Conservation (phyloP, 2,329 filamentous ascomycete genomes). For the Pseudopithomyces chartarum region DNA sequence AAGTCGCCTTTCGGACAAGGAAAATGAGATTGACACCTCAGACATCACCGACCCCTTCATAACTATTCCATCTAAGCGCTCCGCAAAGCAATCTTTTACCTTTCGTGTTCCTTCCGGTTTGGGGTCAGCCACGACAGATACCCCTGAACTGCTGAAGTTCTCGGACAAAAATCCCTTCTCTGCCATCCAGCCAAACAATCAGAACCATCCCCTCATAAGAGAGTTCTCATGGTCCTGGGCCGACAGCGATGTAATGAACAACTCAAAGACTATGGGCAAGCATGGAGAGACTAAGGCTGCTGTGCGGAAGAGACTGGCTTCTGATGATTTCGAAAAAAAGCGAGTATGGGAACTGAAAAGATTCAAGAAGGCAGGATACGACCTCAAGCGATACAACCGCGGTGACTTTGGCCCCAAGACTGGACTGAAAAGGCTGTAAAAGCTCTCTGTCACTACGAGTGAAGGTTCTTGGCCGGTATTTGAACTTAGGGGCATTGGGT, state of each 20-base stretch:
- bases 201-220: slow-evolving; percentile 27
- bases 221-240: slow-evolving; percentile 41
- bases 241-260: slow-evolving; percentile 31
- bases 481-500: not conserved
- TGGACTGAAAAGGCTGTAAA: slow-evolving; percentile 41
- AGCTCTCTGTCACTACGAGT: not conserved
- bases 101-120: slow-evolving; percentile 24
- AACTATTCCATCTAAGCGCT: slow-evolving; percentile 25
- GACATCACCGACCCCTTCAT: slow-evolving; percentile 32
- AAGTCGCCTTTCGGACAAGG: slow-evolving; percentile 5
- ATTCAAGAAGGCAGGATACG: slow-evolving; percentile 38
- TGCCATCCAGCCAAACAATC: slow-evolving; percentile 29
- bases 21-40: slow-evolving; percentile 22
- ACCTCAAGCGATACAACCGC: slow-evolving; percentile 41
- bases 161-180: slow-evolving; percentile 35
- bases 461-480: not conserved
- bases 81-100: slow-evolving; percentile 21
- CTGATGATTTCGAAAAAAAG: slow-evolving; percentile 32
- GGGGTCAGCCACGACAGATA: slow-evolving; percentile 15
- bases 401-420: slow-evolving; percentile 43
- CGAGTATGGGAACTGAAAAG: slow-evolving; percentile 40
- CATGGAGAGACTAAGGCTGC: slow-evolving; percentile 20
- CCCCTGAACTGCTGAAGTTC: slow-evolving; percentile 31
- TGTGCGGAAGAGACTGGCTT: slow-evolving; percentile 32
- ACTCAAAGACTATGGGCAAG: slow-evolving; percentile 18